Evolutionary conservation across 139 green algal species (phyloP), one percentile per base, ranked within the genome.

Genomic region (Picochlorum sp.): DNA sequence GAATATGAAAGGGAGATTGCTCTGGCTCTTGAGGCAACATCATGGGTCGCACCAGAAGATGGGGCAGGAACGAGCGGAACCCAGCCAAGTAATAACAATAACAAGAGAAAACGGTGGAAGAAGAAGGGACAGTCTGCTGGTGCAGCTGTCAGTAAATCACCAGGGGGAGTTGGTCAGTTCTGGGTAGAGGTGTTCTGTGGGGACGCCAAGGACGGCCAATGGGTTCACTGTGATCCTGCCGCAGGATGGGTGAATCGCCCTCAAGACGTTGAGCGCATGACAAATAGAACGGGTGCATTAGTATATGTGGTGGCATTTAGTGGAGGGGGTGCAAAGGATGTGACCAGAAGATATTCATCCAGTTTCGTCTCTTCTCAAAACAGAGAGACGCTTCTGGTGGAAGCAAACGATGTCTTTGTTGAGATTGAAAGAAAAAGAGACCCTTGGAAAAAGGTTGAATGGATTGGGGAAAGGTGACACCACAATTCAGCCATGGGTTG

Each of bases 131-230:
- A 23, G 37, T 20, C n/a, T 44, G 44, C 26, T 41, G 68, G 59
- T 21, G 37, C 38, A 16, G 20, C 38, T 59, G 56, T 28, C 26
- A 59, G 26, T 8, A 21, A 14, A n/a, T n/a, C 61, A 20, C 32
- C 34, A 11, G 20, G 28, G 20, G 45, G 63, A 18, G 64, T 68
- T 21, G 71, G 60, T 30, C 34, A 24, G 11, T 76, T 54, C 59
- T 95, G 88, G 87, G 76, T 77, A 4, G 89, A 96, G 71, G 89
- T 96, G 34, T 96, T 84, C 58, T 91, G 81, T 45, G 86, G 82
- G 13, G 67, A 68, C 10, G 63, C 57, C 26, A 68, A 59, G 14
- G 9, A 21, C 23, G 83, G 86, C 32, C 68, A 80, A 30, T 96
- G 90, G 90, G 76, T 93, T 58, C 82, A 88, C 65, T 82, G 89